Evolutionary conservation across 2,329 filamentous ascomycete genomes (phyloP), one percentile per base, ranked within the genome.

Genomic region (Diaporthe sp.): DNA sequence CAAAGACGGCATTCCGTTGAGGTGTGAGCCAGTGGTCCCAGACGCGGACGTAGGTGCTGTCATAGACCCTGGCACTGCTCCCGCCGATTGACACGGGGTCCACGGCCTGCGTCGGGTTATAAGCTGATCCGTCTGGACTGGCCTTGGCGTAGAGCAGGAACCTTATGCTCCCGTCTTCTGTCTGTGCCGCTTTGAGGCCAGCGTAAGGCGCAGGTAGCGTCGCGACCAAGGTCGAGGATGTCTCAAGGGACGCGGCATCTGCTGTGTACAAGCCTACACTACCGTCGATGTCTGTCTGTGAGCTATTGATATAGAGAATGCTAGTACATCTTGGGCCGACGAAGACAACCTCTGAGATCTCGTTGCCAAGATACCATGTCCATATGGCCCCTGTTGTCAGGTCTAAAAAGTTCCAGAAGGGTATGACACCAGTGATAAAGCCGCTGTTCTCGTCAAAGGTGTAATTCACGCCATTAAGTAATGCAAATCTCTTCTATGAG

Each of bases 1-100:
- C 49, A 5, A 55, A 69, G 31, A 69, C 49, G 12, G 65, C 65
- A 13, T 69, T 53, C 4, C 65, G 28, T 39, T 69, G 65, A 68
- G 65, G 46, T 0, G 46, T 53, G 44, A n/a, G 17, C 65, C 65
- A 69, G 34, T 39, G 34, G 10, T 69, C 17, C 65, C 34, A 69
- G 17, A 69, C 17, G 13, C 65, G 65, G 34, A 42, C 65, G 65
- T 69, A 53, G 22, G 4, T 39, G 28, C 46, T 69, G 49, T 69
- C 49, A 28, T 68, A 53, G 19, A 68, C 49, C n/a, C 25, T 68
- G 28, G 44, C 65, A 34, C 65, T 69, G 31, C 65, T 55, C 6
- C 65, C 65, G 19, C 65, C 65, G 9, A 37, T 28, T 9, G 9
- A 19, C 5, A 42, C n/a, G 17, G 46, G 46, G 22, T 53, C 49